Base-by-base conservation (phyloP, 495 filamentous ascomycete species). In the Penicillium paxilli region DNA sequence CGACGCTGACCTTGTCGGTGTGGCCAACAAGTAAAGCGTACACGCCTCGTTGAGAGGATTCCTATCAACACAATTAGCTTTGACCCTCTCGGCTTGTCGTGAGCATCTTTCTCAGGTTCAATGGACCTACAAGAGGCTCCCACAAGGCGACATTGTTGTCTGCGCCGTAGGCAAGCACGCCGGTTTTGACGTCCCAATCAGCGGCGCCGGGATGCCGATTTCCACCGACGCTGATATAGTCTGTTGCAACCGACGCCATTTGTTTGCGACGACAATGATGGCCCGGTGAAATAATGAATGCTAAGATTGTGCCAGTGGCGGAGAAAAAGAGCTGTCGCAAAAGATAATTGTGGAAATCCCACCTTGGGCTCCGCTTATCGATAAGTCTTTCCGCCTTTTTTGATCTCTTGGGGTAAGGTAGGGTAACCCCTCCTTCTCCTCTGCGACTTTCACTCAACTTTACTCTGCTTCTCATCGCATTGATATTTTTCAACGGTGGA, bases 181-280 rank as follows among this genome's bases (percentile, higher is more conserved):
- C 85, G 30, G 78, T 75, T 55, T 83, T 72, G 6, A 75, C 63
- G 64, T 91, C 83, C 94, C 94, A 98, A 72, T 98, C 94, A 12
- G 94, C 91, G 11, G 89, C 90, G 14, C 85, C 85, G 22, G 94
- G 87, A 58, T 97, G 90, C 54, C 93, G 80, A 72, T 97, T 98
- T 32, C 90, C 92, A 50, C 94, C 94, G 51, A 86, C 86, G 24
- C 91, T 88, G 25, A 96, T 84, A 60, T 90, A 95, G 12, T 83
- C 78, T 49, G 74, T 68, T 47, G 70, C 60, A 24, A 79, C 67
- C 19, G 68, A 68, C 40, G 76, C 69, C 79, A 81, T 81, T n/a
- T 54, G 37, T 44, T 62, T 41, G 16, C 22, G 41, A 47, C 19
- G 22, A 33, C 24, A 25, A 20, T 5, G 11, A 40, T 25, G 33